Base-by-base conservation (phyloP, 1,284 basidiomycete genomes). In the Leccinum olivaceoglutinosum region DNA sequence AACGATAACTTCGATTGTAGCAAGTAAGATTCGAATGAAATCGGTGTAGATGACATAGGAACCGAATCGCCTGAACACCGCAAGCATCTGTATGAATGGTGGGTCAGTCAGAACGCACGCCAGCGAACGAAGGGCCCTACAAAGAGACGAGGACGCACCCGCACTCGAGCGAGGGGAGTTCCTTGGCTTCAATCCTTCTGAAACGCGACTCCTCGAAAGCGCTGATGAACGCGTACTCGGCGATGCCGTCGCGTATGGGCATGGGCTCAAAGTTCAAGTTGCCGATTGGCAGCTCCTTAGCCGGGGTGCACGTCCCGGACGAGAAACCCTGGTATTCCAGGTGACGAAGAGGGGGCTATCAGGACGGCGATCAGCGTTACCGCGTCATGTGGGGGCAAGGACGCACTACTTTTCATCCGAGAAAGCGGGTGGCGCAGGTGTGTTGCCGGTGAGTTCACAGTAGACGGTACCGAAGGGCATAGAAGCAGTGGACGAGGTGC, bases 281-380 rank as follows among this genome's bases (percentile, higher is more conserved):
- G 70, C 96, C 96, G 69, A 99, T 98, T 39, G 39, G 77, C 96
- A 99, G 29, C 96, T 97, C 64, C 96, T 81, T 65, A 99, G 80
- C 58, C 86, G 80, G 49, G 86, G 81, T 29, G 84, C 77, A 64
- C 83, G 82, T 54, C 85, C 84, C 29, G 84, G 75, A 66, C 84
- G 82, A 65, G 82, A 80, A 61, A 82, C 81, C 65, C 79, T 84
- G 60, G 80, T 91, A 78, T 94, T 96, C 96, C 96, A 99, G 2
- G 96, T 98, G 41, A 99, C 93, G 76, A 99, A 99, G 63, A 99
- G 81, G 7, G 95, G 94, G 75, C 94, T 96, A 68, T 38, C 12
- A 59, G 11, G 44, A 58, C 25, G 58, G 18, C 60, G 12, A 21
- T 67, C 39, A 59, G 61, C 29, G 44, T 55, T 41, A 63, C 16